Percentiles rank a stretch among this genome's conserved stretches.
phyloP scores from a whole-genome alignment of 371 early-diverging fungal genomes.

The Mortierella sp. region DNA sequence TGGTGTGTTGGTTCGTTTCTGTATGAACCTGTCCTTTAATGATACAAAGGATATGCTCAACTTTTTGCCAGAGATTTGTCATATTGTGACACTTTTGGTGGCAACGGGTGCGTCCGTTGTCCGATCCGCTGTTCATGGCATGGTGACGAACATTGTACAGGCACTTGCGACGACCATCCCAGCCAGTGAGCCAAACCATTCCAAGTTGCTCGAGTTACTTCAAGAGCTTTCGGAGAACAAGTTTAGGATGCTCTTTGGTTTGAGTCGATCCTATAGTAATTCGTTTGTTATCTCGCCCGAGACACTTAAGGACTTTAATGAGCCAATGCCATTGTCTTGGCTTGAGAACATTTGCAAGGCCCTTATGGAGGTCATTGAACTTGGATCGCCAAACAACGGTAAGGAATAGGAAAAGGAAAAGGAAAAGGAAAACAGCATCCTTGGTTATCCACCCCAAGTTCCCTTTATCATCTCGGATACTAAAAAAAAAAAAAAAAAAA shows the following conservation, averaged over 20 bases:
- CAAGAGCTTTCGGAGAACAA: slow-evolving; percentile 83
- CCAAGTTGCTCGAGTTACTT: slow-evolving; percentile 68
- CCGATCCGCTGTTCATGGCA: slow-evolving; percentile 90
- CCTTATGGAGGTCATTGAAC: slow-evolving; percentile 82
- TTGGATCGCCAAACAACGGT: slow-evolving; percentile 82
- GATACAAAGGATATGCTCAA: slow-evolving; percentile 80
- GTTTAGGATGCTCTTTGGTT: slow-evolving; percentile 83
- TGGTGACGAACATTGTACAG: slow-evolving; percentile 91
- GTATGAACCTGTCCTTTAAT: slow-evolving; percentile 91
- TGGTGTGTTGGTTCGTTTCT: slow-evolving; percentile 85
- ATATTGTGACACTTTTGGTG: slow-evolving; percentile 82
- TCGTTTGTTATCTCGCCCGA: slow-evolving; percentile 76
- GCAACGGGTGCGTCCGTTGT: slow-evolving; percentile 88
- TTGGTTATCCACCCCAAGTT: neutral
- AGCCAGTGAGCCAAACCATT: slow-evolving; percentile 69
- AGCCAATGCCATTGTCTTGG: slow-evolving; percentile 75
- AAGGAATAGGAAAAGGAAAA: slow-evolving; percentile 21
- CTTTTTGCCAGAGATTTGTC: slow-evolving; percentile 89
- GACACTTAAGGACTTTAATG: slow-evolving; percentile 71
- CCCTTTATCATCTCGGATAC: neutral
- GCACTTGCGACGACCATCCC: slow-evolving; percentile 83
- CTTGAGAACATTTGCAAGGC: slow-evolving; percentile 84
- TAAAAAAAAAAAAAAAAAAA: neutral
- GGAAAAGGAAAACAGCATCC: neutral
- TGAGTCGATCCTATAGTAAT: slow-evolving; percentile 73